Percentiles rank a stretch among this genome's conserved stretches.
These are phyloP conservation scores for Cylindrotheca closterium DNA, from an alignment of 108 stramenopile species.

Conservation along the genomic window DNA sequence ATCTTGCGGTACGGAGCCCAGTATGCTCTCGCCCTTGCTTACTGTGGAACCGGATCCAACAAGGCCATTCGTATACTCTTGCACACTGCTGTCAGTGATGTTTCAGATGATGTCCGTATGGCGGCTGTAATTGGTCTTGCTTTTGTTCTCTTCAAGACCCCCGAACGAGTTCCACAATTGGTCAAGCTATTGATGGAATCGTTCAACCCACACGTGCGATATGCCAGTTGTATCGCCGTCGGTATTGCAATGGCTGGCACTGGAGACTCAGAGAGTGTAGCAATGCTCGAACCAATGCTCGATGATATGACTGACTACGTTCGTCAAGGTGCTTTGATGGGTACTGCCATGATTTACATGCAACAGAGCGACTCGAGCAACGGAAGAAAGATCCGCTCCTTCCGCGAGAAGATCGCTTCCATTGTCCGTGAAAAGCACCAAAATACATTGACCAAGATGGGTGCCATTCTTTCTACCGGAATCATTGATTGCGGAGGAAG, in stretches of 20 bases:
- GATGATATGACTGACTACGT: slow-evolving; percentile 98
- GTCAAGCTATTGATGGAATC: slow-evolving; percentile 94
- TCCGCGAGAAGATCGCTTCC: slow-evolving; percentile 81
- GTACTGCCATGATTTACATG: slow-evolving; percentile 98
- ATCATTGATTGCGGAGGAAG: slow-evolving; percentile 98
- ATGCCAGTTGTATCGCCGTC: slow-evolving; percentile 98
- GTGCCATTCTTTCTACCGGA: slow-evolving; percentile 96
- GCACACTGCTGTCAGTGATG: slow-evolving; percentile 98
- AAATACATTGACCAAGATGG: slow-evolving; percentile 97
- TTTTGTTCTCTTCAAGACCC: slow-evolving; percentile 96
- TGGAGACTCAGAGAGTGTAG: slow-evolving; percentile 90
- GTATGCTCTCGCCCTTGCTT: slow-evolving; percentile 96
- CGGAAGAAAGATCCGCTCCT: slow-evolving; percentile 75
- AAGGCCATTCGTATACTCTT: slow-evolving; percentile 94
- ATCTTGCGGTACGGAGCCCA: slow-evolving; percentile 98
- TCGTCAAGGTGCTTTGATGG: slow-evolving; percentile 96
- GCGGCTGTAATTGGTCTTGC: slow-evolving; percentile 97
- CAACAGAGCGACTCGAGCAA: slow-evolving; percentile 91
- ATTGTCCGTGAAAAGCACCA: slow-evolving; percentile 93
- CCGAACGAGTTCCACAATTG: slow-evolving; percentile 90
- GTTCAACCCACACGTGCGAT: slow-evolving; percentile 99
- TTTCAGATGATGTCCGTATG: slow-evolving; percentile 97
- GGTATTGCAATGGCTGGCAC: slow-evolving; percentile 98
- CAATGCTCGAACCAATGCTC: slow-evolving; percentile 98
- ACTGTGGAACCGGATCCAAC: slow-evolving; percentile 97